A percentile compares a stretch with the other conserved stretches of the same genome.
Evolutionary conservation across 768 basidiomycete species (phyloP).

Genomic region (Dioszegia hungarica): DNA sequence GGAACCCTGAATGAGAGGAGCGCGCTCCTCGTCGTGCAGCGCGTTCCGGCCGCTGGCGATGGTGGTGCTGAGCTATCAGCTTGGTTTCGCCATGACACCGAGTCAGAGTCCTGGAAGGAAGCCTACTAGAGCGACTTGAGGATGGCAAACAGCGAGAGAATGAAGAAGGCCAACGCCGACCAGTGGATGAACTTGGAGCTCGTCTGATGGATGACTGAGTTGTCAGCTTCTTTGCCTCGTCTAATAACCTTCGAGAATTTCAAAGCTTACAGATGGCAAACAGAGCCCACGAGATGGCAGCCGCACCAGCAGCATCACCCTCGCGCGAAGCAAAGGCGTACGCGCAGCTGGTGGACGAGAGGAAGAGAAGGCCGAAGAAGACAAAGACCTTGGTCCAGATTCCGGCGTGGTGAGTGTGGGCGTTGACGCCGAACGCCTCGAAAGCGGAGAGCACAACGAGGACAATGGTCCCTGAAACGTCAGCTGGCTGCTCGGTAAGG

Average conservation of each 20-base stretch:
- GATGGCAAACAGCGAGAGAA: conserved; percentile 79
- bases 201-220: conserved; percentile 52
- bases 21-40: conserved; percentile 80
- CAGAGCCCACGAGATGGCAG: conserved; percentile 88
- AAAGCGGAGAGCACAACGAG: conserved; percentile 48
- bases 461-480: conserved; percentile 46
- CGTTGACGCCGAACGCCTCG: conserved; percentile 62
- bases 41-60: conserved; percentile 54
- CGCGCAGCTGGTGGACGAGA: conserved; percentile 83
- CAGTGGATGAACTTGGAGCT: conserved; percentile 78
- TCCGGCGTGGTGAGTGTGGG: conserved; percentile 61
- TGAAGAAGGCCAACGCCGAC: conserved; percentile 76
- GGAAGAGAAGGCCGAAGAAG: conserved; percentile 90
- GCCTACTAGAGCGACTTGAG: conserved; percentile 61
- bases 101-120: no score
- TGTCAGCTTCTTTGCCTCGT: conserved; percentile 6
- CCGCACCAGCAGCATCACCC: conserved; percentile 86
- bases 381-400: conserved; percentile 93
- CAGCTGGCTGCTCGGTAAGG: not conserved
- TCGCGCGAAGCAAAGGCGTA: conserved; percentile 87
- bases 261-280: conserved; percentile 76
- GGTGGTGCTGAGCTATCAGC: conserved; percentile 53
- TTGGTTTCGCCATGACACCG: not conserved
- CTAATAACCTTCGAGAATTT: not conserved
- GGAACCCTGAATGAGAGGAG: conserved; percentile 56